A percentile compares a stretch with the other conserved stretches of the same genome.
Evolutionary conservation across 2,329 filamentous ascomycete species (phyloP).

Genomic region (Fusarium chaquense): DNA sequence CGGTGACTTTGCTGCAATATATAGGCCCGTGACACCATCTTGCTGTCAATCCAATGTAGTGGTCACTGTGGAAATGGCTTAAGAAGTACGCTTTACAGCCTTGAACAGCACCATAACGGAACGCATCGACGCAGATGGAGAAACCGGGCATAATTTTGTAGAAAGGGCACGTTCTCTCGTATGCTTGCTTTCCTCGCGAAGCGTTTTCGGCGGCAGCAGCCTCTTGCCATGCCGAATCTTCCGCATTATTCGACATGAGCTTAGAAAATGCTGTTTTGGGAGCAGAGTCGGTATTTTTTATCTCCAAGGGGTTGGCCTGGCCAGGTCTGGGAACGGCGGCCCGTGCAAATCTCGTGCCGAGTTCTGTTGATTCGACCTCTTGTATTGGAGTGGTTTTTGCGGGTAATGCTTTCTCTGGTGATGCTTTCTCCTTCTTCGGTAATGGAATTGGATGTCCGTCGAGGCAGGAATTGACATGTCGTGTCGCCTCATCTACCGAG

Average conservation of each 20-base stretch:
- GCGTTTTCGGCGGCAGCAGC: conserved; percentile 84
- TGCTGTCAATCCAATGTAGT: conserved; percentile 90
- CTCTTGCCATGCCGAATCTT: conserved; percentile 89
- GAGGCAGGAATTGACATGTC: conserved; percentile 93
- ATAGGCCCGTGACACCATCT: conserved; percentile 95
- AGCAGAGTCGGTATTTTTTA: conserved; percentile 57
- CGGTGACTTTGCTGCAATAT: conserved; percentile 94
- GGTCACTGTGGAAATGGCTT: conserved; percentile 97
- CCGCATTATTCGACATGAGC: conserved; percentile 91
- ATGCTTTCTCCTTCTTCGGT: conserved; percentile 48
- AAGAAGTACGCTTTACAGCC: conserved; percentile 96
- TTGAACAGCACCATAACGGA: conserved; percentile 92
- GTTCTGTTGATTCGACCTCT: conserved; percentile 54
- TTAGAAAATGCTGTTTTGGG: conserved; percentile 84
- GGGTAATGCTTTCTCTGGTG: conserved; percentile 16
- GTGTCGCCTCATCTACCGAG: conserved; percentile 74
- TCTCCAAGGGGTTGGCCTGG: conserved; percentile 81
- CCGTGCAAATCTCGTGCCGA: conserved; percentile 72
- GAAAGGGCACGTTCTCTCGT: conserved; percentile 92
- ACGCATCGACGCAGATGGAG: conserved; percentile 93
- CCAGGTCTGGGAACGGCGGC: conserved; percentile 80
- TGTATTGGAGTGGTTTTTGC: conserved; percentile 24
- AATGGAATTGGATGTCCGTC: conserved; percentile 80
- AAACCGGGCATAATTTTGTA: conserved; percentile 98
- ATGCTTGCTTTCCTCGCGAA: conserved; percentile 85